Evolutionary conservation across 2,329 filamentous ascomycete species (phyloP).

Genomic region (Arthrocladium fulminans): DNA sequence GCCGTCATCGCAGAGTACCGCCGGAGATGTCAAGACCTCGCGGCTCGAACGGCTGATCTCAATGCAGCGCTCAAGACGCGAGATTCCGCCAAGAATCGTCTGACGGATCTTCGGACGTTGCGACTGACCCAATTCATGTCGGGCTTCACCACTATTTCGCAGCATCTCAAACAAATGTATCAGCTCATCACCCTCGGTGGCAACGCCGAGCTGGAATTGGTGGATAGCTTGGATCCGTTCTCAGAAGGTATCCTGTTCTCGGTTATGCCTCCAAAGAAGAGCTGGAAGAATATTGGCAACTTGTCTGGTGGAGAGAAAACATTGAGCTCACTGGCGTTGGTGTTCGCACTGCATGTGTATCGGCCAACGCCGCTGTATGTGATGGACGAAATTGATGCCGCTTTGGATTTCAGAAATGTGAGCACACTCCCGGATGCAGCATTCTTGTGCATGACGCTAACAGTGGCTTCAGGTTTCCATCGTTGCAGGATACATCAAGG

Average conservation of each 20-base stretch:
- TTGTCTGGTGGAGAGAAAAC: constrained; percentile 96
- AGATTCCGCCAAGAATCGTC: constrained; percentile 81
- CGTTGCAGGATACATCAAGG: constrained; percentile 97
- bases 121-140: constrained; percentile 97
- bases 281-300: constrained; percentile 98
- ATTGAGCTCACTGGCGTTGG: constrained; percentile 78
- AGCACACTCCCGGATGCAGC: no score
- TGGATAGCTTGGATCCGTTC: constrained; percentile 93
- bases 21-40: constrained; percentile 73
- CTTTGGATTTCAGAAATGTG: constrained; percentile 94
- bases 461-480: constrained; percentile 65
- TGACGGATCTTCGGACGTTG: constrained; percentile 81
- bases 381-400: constrained; percentile 99
- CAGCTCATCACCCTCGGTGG: constrained; percentile 99
- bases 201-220: constrained; percentile 92
- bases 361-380: constrained; percentile 96
- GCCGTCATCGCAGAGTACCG: constrained; percentile 83
- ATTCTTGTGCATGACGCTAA: constrained; percentile 11
- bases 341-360: constrained; percentile 98
- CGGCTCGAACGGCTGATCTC: constrained; percentile 72
- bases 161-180: constrained; percentile 98
- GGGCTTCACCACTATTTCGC: constrained; percentile 86
- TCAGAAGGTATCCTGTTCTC: constrained; percentile 93
- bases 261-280: constrained; percentile 99
- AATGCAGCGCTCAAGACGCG: constrained; percentile 66